Evolutionary conservation across 2,329 filamentous ascomycete genomes (phyloP), one percentile per base, ranked within the genome.

Genomic region (Aspergillus neoniger): DNA sequence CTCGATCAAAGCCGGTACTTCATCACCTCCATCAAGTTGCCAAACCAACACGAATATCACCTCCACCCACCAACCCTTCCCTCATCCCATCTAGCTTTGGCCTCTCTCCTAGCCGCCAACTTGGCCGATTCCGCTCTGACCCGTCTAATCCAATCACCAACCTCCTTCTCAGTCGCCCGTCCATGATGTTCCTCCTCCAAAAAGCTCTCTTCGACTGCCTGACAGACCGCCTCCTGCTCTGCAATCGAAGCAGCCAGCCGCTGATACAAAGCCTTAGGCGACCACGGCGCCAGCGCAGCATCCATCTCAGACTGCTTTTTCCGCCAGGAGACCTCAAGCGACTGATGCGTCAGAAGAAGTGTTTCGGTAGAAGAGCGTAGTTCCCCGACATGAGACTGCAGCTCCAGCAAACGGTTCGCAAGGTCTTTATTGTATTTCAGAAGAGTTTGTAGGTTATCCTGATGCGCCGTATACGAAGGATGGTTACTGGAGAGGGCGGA

Each of bases 61-160:
- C 94, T 86, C 95, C 95, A 98, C 0, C 95, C 95, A 10, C 94
- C 94, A 36, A 98, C 94, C 67, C 94, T 84, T 23, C 94, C 92
- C 77, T 98, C 94, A 74, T 98, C 95, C 95, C 95, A 98, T 69
- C 95, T 85, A 70, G 92, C 90, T 76, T 93, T 96, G 66, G 91
- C 86, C 80, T 98, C 95, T 71, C 89, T 87, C 60, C 95, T 84
- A 57, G 93, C 81, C 71, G 95, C 96, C 63, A 89, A 88, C 59
- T 90, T 80, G 68, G 90, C 90, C 72, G 88, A 91, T 9, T 90
- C 91, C 68, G 94, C 92, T 67, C 92, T 84, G 65, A 96, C 90
- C 69, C 90, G 81, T 70, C 88, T 84, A 19, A 96, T 86, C 87
- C 95, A 98, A 62, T 98, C 94, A 2, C 83, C 81, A 25, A 90